Conservation (phyloP, 192 early-diverging fungal genomes). For the Rhizophagus clarus region DNA sequence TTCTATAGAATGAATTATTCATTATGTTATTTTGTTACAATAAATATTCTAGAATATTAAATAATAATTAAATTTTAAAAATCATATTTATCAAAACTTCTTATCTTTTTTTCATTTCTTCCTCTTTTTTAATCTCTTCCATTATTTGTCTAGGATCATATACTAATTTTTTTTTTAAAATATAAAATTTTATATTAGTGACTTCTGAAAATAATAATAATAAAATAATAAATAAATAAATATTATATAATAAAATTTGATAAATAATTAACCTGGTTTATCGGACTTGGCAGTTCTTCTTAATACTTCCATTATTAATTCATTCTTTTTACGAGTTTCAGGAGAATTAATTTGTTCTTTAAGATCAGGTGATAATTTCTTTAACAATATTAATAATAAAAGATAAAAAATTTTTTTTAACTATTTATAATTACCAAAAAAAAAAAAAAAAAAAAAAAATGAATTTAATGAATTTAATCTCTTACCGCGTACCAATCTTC, state of each 20-base stretch:
- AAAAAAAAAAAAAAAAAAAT: too few relatives aligned
- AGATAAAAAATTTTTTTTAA: background rate
- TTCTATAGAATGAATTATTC: too few relatives aligned
- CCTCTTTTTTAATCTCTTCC: background rate
- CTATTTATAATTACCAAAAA: too few relatives aligned
- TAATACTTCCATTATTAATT: background rate
- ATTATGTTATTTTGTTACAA: too few relatives aligned
- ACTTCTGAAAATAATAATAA: too few relatives aligned
- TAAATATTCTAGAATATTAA: too few relatives aligned
- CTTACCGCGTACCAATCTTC: background rate
- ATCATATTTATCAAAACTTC: background rate
- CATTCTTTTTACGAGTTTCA: background rate
- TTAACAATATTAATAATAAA: background rate
- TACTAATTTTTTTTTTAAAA: background rate
- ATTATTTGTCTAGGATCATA: background rate
- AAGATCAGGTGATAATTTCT: slow-evolving; percentile 5
- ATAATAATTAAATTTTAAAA: too few relatives aligned
- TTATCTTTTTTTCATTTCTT: background rate
- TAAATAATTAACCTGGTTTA: slow-evolving; percentile 2
- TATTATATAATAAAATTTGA: too few relatives aligned
- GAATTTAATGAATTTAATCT: background rate
- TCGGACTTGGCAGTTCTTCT: background rate
- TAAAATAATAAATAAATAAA: background rate
- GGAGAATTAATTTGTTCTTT: background rate
- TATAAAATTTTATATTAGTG: too few relatives aligned